These are phyloP conservation scores for Aspergillus sclerotialis DNA, from an alignment of 2,329 filamentous ascomycete species.

Conservation along the genomic window DNA sequence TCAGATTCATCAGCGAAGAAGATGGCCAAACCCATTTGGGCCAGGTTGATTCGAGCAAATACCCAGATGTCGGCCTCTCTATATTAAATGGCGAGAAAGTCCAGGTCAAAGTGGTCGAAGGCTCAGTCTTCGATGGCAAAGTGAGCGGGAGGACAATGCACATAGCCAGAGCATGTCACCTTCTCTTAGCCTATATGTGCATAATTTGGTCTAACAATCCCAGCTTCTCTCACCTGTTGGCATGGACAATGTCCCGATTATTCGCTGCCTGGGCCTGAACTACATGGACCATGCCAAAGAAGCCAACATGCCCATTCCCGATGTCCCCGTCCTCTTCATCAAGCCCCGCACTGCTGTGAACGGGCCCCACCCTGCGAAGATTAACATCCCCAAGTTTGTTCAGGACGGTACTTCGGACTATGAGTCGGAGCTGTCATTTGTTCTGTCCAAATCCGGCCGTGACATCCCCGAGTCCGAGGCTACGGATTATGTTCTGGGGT, in stretches of 20 bases:
- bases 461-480: conserved; percentile 33
- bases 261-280: conserved; percentile 3
- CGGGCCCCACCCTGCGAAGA: conserved; percentile 22
- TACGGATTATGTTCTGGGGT: conserved; percentile 35
- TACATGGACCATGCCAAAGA: conserved; percentile 28
- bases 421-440: conserved; percentile 34
- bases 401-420: conserved; percentile 35
- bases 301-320: conserved; percentile 30
- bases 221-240: neutral
- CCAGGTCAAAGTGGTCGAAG: conserved; percentile 26
- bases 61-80: conserved; percentile 31
- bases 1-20: conserved; percentile 37
- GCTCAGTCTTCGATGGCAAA: conserved; percentile 28
- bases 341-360: conserved; percentile 33
- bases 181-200: neutral
- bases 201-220: neutral
- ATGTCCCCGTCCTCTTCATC: conserved; percentile 31
- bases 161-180: conserved; percentile 14
- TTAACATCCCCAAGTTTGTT: conserved; percentile 24
- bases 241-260: neutral
- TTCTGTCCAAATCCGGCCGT: conserved; percentile 30
- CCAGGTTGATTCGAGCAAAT: conserved; percentile 26
- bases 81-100: conserved; percentile 26
- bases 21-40: conserved; percentile 36
- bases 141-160: conserved; percentile 22